phyloP scores from a whole-genome alignment of 2,329 filamentous ascomycete genomes.

The Diaporthe ilicicola region DNA sequence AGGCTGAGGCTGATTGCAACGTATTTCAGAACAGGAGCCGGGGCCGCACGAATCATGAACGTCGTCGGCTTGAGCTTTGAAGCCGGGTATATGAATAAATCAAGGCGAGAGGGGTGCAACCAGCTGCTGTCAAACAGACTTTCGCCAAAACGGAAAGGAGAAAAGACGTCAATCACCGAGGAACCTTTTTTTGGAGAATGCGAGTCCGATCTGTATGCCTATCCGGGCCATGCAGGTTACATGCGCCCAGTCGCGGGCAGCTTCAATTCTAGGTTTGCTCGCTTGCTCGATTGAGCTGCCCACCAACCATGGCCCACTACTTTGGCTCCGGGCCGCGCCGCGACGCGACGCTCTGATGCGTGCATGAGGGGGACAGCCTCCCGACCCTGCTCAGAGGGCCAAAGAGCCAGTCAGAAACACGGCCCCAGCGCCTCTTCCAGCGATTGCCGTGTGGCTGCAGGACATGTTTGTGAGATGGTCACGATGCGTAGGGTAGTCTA shows the following conservation, averaged over 20 bases:
- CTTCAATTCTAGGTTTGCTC: no score
- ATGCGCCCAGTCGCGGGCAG: no score
- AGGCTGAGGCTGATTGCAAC: slow-evolving; percentile 2
- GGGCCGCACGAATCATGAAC: slow-evolving; percentile 7
- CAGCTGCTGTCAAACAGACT: not conserved
- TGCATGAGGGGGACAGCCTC: not conserved
- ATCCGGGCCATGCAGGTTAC: not conserved
- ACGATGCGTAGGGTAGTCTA: no score
- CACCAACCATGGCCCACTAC: not conserved
- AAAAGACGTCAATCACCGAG: not conserved
- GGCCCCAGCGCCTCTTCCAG: not conserved
- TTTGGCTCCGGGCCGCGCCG: no score
- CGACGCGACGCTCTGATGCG: not conserved
- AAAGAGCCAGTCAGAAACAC: not conserved
- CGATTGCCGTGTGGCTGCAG: no score
- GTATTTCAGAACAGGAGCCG: slow-evolving; percentile 7
- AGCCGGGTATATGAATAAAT: not conserved
- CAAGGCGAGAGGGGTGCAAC: not conserved
- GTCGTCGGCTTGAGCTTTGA: not conserved
- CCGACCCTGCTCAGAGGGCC: not conserved
- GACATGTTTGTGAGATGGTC: not conserved
- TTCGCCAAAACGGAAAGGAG: not conserved
- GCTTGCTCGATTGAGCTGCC: not conserved
- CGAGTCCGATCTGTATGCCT: not conserved
- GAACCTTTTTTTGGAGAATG: not conserved